phyloP scores from a whole-genome alignment of 2,329 filamentous ascomycete genomes.

The Sporothrix variecibatus region DNA sequence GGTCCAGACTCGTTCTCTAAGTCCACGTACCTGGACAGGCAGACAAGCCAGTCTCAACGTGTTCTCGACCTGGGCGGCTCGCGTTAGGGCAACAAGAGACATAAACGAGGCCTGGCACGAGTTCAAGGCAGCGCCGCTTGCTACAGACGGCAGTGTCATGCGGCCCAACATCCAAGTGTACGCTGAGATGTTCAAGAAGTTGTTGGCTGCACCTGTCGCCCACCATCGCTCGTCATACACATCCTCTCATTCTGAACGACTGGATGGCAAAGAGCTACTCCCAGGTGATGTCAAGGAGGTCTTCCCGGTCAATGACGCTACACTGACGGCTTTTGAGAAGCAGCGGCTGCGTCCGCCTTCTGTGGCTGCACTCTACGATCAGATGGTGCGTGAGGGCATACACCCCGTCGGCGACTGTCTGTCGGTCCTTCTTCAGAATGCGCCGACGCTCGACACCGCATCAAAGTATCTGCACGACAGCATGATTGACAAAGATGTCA shows the following conservation, averaged over 20 bases:
- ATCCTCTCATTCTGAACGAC: background rate
- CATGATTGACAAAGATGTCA: slow-evolving; percentile 33
- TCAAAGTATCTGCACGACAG: slow-evolving; percentile 54
- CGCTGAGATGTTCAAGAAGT: slow-evolving; percentile 61
- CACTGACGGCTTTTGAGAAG: slow-evolving; percentile 65
- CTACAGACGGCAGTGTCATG: slow-evolving; percentile 31
- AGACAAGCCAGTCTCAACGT: slow-evolving; percentile 39
- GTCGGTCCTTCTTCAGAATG: slow-evolving; percentile 56
- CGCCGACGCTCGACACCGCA: slow-evolving; percentile 50
- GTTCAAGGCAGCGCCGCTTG: slow-evolving; percentile 45
- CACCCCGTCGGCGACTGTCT: slow-evolving; percentile 54
- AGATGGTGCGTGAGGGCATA: slow-evolving; percentile 56
- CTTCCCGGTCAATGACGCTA: slow-evolving; percentile 56
- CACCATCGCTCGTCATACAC: slow-evolving; percentile 12
- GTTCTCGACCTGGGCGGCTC: slow-evolving; percentile 54
- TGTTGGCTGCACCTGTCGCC: slow-evolving; percentile 43
- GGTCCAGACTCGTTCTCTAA: slow-evolving; percentile 53
- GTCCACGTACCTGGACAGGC: slow-evolving; percentile 39
- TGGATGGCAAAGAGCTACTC: slow-evolving; percentile 36
- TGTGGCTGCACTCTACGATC: slow-evolving; percentile 57
- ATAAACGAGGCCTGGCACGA: slow-evolving; percentile 61
- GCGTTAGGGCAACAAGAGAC: slow-evolving; percentile 61
- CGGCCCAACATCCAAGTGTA: slow-evolving; percentile 51
- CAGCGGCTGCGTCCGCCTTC: slow-evolving; percentile 63
- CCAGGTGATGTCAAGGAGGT: slow-evolving; percentile 64